These are phyloP conservation scores for Solanum etuberosum DNA, from an alignment of 257 asterid species.

Conservation along the genomic window DNA sequence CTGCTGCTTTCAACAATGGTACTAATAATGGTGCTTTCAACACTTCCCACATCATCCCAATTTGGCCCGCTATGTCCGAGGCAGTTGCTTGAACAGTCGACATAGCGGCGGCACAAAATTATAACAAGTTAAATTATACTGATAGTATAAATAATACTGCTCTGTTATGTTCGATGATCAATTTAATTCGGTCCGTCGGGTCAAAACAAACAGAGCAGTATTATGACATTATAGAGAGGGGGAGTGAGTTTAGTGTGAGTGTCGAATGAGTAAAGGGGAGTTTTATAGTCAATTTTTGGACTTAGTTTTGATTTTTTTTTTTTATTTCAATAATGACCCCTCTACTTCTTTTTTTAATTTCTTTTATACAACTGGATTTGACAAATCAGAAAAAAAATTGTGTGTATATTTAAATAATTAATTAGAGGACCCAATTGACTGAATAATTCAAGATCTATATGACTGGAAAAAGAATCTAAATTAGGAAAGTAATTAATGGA, in stretches of 20 bases:
- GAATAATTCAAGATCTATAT: not conserved
- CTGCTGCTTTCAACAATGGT: constrained; percentile 51
- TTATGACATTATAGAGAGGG: constrained; percentile 27
- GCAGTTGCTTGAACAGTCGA: constrained; percentile 50
- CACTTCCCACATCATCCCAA: constrained; percentile 74
- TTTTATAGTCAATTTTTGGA: constrained; percentile 50
- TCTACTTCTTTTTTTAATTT: not conserved
- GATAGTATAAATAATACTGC: not conserved
- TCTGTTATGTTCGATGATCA: not conserved
- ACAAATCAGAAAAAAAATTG: not conserved
- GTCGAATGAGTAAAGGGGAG: constrained; percentile 33
- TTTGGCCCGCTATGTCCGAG: constrained; percentile 40
- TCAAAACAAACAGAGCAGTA: constrained; percentile 8
- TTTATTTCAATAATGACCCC: constrained; percentile 7
- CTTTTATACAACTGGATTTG: not conserved
- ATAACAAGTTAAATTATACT: not conserved
- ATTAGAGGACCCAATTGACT: not conserved
- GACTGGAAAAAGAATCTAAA: not conserved
- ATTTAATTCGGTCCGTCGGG: not conserved
- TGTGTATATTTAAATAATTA: not conserved
- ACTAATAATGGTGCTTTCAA: constrained; percentile 71
- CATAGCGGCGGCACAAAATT: not conserved
- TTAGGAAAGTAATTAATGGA: not conserved
- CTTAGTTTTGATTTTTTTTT: not conserved
- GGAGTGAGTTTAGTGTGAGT: constrained; percentile 4